phyloP scores from a whole-genome alignment of 2,329 filamentous ascomycete species.

The Xenoacremonium recifei region DNA sequence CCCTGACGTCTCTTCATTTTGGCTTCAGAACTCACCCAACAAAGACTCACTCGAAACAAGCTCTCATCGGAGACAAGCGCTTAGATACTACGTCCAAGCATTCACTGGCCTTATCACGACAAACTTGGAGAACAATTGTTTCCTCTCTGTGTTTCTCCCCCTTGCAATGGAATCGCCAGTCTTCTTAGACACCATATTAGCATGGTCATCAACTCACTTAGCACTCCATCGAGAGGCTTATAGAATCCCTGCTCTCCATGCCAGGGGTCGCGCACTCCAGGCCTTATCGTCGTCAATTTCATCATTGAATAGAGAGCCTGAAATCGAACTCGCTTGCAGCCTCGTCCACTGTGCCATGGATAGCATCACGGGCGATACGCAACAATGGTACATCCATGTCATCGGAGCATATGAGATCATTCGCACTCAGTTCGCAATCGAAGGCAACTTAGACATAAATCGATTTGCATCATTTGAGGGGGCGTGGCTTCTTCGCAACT shows the following conservation, averaged over 20 bases:
- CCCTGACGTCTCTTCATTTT: not conserved
- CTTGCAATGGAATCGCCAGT: constrained; percentile 20
- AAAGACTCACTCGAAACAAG: constrained; percentile 7
- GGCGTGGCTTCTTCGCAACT: constrained; percentile 17
- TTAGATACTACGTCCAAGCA: constrained; percentile 15
- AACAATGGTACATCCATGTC: constrained; percentile 18
- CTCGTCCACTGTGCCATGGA: constrained; percentile 24
- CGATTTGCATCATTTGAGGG: constrained; percentile 13
- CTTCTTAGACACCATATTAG: constrained; percentile 16
- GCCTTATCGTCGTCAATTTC: constrained; percentile 11
- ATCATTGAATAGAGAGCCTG: constrained; percentile 9
- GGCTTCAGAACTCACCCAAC: not conserved
- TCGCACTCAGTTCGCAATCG: constrained; percentile 1
- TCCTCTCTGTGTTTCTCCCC: constrained; percentile 17
- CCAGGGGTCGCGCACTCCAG: constrained; percentile 13
- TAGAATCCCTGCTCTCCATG: constrained; percentile 12
- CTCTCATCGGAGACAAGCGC: constrained; percentile 13
- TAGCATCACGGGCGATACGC: constrained; percentile 15
- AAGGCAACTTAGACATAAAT: no score
- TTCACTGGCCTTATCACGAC: constrained; percentile 13
- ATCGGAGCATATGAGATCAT: constrained; percentile 12
- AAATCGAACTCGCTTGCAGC: constrained; percentile 19
- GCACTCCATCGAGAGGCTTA: constrained; percentile 14
- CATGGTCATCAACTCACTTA: constrained; percentile 20
- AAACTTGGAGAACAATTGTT: constrained; percentile 18